Percentiles rank a stretch among this genome's conserved stretches.
Evolutionary conservation across 2,329 filamentous ascomycete species (phyloP).

Genomic region (Xylariaceae sp.): DNA sequence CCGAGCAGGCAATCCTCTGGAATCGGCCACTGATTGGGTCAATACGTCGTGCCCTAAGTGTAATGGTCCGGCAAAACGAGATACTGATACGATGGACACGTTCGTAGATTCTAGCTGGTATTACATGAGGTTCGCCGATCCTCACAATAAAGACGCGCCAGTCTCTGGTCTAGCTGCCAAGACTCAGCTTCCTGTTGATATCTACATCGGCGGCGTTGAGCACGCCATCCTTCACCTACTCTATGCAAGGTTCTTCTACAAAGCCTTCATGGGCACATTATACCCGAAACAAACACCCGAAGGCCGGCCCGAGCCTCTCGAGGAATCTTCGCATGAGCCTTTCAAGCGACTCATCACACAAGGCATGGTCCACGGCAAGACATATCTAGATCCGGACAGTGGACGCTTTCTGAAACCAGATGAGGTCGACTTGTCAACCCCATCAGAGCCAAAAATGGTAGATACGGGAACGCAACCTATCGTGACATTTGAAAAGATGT

Average conservation of each 20-base stretch:
- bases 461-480: slow-evolving; percentile 55
- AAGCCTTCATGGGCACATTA: slow-evolving; percentile 65
- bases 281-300: slow-evolving; percentile 31
- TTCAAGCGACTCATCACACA: slow-evolving; percentile 82
- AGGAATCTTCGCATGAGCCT: slow-evolving; percentile 51
- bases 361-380: slow-evolving; percentile 90
- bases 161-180: slow-evolving; percentile 59
- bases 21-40: slow-evolving; percentile 67
- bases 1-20: slow-evolving; percentile 73
- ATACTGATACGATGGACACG: slow-evolving; percentile 95
- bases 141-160: slow-evolving; percentile 57
- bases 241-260: slow-evolving; percentile 87
- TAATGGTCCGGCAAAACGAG: slow-evolving; percentile 64
- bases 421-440: slow-evolving; percentile 63
- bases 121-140: slow-evolving; percentile 74
- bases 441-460: slow-evolving; percentile 56
- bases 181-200: slow-evolving; percentile 66
- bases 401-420: slow-evolving; percentile 73
- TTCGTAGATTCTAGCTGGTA: slow-evolving; percentile 97
- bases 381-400: slow-evolving; percentile 68
- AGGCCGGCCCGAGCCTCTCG: slow-evolving; percentile 14
- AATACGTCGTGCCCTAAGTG: slow-evolving; percentile 75
- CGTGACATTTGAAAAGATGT: slow-evolving; percentile 85
- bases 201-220: slow-evolving; percentile 87
- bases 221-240: slow-evolving; percentile 87